phyloP scores from a whole-genome alignment of 2,329 filamentous ascomycete species.

The Scedosporium aurantiacum region DNA sequence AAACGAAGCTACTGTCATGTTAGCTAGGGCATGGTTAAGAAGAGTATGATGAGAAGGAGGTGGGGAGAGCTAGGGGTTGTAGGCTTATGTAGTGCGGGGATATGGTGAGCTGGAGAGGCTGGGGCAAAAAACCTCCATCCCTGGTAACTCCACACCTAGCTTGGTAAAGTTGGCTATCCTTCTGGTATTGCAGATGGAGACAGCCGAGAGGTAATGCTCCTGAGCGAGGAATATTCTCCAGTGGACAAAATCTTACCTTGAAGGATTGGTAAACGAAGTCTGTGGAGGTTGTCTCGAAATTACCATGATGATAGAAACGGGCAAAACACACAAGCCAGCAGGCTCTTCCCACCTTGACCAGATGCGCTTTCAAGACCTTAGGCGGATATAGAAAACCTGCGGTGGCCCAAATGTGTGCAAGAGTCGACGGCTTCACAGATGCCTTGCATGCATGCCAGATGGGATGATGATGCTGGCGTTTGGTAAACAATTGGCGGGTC shows the following conservation, averaged over 20 bases:
- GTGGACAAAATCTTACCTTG: background rate
- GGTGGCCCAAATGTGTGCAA: background rate
- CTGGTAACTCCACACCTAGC: too few species aligned
- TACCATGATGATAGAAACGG: slow-evolving; percentile 1
- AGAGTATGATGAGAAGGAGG: background rate
- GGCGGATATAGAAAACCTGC: background rate
- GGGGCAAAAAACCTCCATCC: background rate
- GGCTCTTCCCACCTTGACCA: background rate
- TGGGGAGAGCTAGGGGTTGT: background rate
- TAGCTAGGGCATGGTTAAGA: background rate
- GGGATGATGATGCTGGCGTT: background rate
- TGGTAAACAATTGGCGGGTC: background rate
- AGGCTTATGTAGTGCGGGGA: background rate
- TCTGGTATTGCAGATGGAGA: background rate
- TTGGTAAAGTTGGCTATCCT: too few species aligned
- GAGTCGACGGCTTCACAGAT: background rate
- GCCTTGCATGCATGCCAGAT: background rate
- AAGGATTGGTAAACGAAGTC: background rate
- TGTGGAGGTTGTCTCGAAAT: background rate
- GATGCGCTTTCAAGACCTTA: background rate
- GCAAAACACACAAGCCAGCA: background rate
- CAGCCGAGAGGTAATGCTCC: background rate
- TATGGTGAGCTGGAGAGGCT: background rate
- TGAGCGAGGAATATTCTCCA: background rate
- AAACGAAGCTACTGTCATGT: background rate